A percentile compares a stretch with the other conserved stretches of the same genome.
These are phyloP conservation scores for Ascochyta lentis DNA, from an alignment of 2,329 filamentous ascomycete genomes.

Conservation along the genomic window DNA sequence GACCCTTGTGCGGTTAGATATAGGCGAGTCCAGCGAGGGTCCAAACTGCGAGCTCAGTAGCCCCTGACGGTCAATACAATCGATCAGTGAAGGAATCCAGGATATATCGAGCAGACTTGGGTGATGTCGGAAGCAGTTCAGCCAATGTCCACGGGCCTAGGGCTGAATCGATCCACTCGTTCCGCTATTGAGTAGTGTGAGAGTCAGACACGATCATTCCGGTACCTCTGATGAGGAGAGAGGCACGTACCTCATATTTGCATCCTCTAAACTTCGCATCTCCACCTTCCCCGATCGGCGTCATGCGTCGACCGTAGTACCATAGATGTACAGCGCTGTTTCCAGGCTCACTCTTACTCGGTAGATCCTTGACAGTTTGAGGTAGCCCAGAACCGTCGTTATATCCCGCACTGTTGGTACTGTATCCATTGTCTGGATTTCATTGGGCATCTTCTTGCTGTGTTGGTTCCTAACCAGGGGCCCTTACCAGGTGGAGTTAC, in stretches of 20 bases:
- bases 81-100: neutral
- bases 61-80: neutral
- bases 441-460: neutral
- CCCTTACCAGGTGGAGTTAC: slow-evolving; percentile 7
- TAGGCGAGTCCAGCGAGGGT: neutral
- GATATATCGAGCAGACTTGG: neutral
- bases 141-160: neutral
- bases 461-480: neutral
- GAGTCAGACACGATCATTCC: neutral
- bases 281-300: slow-evolving; percentile 32
- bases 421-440: neutral
- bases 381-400: slow-evolving; percentile 15
- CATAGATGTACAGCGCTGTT: slow-evolving; percentile 22
- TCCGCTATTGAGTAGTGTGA: neutral
- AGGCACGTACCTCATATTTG: slow-evolving; percentile 24
- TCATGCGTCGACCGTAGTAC: slow-evolving; percentile 14
- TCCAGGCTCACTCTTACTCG: slow-evolving; percentile 20
- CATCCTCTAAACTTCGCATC: slow-evolving; percentile 23
- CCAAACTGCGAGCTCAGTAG: neutral
- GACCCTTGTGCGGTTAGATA: slow-evolving; percentile 4
- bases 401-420: slow-evolving; percentile 13
- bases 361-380: slow-evolving; percentile 19
- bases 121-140: neutral
- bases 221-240: neutral
- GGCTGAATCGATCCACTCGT: neutral